Evolutionary conservation across 306 rosid species (phyloP), one percentile per base, ranked within the genome.

Genomic region (Fragaria iinumae): DNA sequence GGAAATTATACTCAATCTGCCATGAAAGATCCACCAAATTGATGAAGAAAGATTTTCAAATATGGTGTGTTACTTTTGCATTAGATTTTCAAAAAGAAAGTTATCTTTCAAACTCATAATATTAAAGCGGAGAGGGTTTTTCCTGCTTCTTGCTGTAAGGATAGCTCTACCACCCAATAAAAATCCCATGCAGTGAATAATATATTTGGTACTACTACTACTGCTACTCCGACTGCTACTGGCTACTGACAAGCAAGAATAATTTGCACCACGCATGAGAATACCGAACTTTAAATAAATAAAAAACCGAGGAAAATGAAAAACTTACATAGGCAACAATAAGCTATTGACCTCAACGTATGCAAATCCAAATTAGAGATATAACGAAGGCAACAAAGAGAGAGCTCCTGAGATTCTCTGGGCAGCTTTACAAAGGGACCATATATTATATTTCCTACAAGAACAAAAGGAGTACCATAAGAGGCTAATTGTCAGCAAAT

Each of bases 391-490:
- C 88, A 88, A 83, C 90, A 88, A n/a, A 95, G 80, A 68, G 91
- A 82, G 77, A 92, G 88, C 80, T 90, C 96, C 81, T 95, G 97
- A 73, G 80, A 85, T 74, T 90, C 91, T 78, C 75, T 87, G 72
- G 97, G 89, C 85, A 95, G 96, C 81, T 80, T 82, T 80, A 85
- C 77, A 77, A 95, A 95, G 62, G 97, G 97, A 76, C 97, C 96
- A 66, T 78, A 88, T 69, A 66, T 48, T 65, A 78, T 71, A 55
- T 76, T 76, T 78, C 88, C 98, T 90, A 91, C 85, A 87, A 85
- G 73, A 83, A 25, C 56, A 80, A 74, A 49, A 82, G 45, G 29
- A 66, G 75, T 57, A 43, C 23, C 39, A 38, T 77, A 76, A 82
- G 84, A 68, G 66, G 69, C 44, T 65, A 79, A 57, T 41, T 39